Evolutionary conservation across 805 yeast genomes (phyloP).

Genomic region (Teunomyces pallodes): DNA sequence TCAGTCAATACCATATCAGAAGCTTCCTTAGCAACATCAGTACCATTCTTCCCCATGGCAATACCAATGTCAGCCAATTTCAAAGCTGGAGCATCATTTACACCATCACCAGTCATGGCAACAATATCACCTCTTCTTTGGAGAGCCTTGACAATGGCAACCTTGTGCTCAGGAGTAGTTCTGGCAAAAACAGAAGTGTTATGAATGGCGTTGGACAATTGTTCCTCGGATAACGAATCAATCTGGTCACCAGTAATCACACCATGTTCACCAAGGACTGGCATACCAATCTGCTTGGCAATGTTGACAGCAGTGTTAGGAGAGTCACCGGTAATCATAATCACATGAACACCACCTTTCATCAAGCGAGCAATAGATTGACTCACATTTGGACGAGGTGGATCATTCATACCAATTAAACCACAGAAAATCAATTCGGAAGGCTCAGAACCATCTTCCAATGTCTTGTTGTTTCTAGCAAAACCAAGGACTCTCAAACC

Average conservation of each 20-base stretch:
- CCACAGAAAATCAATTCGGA: constrained; percentile 75
- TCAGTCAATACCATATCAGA: constrained; percentile 97
- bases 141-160: constrained; percentile 83
- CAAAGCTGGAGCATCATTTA: constrained; percentile 97
- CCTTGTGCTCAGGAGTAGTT: constrained; percentile 93
- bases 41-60: constrained; percentile 90
- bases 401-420: constrained; percentile 93
- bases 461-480: constrained; percentile 50
- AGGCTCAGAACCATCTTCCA: constrained; percentile 44
- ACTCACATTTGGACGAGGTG: constrained; percentile 88
- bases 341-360: constrained; percentile 94
- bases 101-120: constrained; percentile 99
- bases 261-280: constrained; percentile 59
- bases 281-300: constrained; percentile 89
- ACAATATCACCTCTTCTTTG: constrained; percentile 92
- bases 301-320: constrained; percentile 84
- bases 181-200: constrained; percentile 89
- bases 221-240: constrained; percentile 69
- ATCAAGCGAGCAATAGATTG: constrained; percentile 70
- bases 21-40: constrained; percentile 98
- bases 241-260: constrained; percentile 84
- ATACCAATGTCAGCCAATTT: constrained; percentile 95
- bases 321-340: constrained; percentile 96
- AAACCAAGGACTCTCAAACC: constrained; percentile 85
- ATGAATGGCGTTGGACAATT: constrained; percentile 70